These are phyloP conservation scores for Russula compacta DNA, from an alignment of 768 basidiomycete species.

Conservation along the genomic window DNA sequence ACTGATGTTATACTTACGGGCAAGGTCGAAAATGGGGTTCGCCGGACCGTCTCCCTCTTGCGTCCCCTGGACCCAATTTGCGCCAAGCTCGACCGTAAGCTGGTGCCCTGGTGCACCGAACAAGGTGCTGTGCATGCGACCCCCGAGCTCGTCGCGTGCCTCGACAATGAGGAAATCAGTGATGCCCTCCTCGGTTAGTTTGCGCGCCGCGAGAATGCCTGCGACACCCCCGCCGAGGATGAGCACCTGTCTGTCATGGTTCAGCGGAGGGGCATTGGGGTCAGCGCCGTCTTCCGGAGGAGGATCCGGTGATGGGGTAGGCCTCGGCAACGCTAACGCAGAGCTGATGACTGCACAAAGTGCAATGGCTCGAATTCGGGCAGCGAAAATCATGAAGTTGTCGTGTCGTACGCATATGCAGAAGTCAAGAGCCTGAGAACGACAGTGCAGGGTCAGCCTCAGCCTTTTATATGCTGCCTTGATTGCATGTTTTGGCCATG, in stretches of 20 bases:
- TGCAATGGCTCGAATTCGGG: too few species aligned
- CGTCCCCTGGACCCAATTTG: conserved; percentile 53
- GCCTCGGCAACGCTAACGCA: too few species aligned
- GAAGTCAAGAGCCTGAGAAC: too few species aligned
- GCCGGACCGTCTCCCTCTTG: conserved; percentile 39
- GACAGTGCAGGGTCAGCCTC: too few species aligned
- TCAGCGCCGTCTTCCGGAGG: too few species aligned
- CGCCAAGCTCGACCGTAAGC: conserved; percentile 42
- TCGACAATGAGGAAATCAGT: conserved; percentile 52
- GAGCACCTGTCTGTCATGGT: conserved; percentile 30
- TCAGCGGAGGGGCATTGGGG: too few species aligned
- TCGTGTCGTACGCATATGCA: too few species aligned
- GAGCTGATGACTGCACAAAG: too few species aligned
- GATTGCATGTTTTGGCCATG: too few species aligned
- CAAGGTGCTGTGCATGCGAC: conserved; percentile 41
- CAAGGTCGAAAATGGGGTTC: conserved; percentile 54
- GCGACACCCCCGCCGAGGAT: conserved; percentile 61
- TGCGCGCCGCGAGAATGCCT: conserved; percentile 56
- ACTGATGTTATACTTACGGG: conserved; percentile 38
- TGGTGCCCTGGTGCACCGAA: conserved; percentile 35
- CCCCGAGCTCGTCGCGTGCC: conserved; percentile 49
- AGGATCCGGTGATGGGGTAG: too few species aligned
- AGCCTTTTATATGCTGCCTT: too few species aligned
- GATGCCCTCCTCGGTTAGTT: conserved; percentile 43
- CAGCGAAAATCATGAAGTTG: too few species aligned